A percentile compares a stretch with the other conserved stretches of the same genome.
These are phyloP conservation scores for Globisporangium alternatum DNA, from an alignment of 352 stramenopile genomes.

Conservation along the genomic window DNA sequence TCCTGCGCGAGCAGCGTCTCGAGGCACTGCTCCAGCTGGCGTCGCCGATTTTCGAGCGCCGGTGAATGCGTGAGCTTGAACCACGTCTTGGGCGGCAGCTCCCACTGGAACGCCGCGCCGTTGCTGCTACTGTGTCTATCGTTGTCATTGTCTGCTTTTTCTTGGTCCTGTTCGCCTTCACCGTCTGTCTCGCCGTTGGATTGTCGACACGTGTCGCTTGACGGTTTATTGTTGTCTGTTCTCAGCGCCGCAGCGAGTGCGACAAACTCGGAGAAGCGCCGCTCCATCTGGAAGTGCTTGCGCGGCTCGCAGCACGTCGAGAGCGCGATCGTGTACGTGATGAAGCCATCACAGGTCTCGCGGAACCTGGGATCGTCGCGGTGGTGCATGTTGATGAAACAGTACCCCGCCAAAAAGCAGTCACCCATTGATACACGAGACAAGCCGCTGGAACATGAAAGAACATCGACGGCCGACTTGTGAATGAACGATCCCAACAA, in stretches of 20 bases:
- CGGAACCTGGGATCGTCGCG: slow-evolving; percentile 52
- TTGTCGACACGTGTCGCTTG: slow-evolving; percentile 2
- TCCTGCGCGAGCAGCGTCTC: slow-evolving; percentile 44
- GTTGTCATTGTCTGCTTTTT: neutral
- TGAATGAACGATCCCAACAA: neutral
- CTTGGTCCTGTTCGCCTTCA: neutral
- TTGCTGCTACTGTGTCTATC: slow-evolving; percentile 3
- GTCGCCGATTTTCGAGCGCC: slow-evolving; percentile 63
- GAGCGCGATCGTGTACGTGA: slow-evolving; percentile 58
- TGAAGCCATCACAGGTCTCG: slow-evolving; percentile 62
- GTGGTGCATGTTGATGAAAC: slow-evolving; percentile 13
- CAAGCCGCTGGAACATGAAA: slow-evolving; percentile 4
- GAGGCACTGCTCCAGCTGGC: slow-evolving; percentile 50
- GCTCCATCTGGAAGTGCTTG: slow-evolving; percentile 56
- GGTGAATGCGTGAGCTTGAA: slow-evolving; percentile 62
- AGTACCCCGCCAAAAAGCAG: neutral
- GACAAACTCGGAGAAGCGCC: slow-evolving; percentile 80
- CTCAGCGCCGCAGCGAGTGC: slow-evolving; percentile 47
- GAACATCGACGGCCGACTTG: neutral
- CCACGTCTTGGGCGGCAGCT: slow-evolving; percentile 78
- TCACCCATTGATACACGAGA: neutral
- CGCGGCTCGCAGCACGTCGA: slow-evolving; percentile 31
- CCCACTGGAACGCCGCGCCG: slow-evolving; percentile 37
- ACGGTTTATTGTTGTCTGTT: neutral
- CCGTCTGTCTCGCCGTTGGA: neutral